Conservation (phyloP, 2,329 filamentous ascomycete genomes). For the Metarhizium humberi region DNA sequence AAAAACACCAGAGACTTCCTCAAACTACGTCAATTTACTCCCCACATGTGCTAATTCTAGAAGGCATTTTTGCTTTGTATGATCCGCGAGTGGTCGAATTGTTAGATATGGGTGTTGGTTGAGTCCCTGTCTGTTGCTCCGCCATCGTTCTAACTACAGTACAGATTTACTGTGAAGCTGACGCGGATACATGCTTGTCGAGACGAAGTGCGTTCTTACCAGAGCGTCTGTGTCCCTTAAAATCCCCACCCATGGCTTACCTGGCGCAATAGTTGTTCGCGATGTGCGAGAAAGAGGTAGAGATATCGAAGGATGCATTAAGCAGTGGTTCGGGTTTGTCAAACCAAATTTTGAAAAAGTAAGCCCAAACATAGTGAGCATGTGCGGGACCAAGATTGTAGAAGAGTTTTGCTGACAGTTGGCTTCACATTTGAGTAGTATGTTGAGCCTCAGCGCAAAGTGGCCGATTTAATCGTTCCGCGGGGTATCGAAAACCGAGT, state of each 20-base stretch:
- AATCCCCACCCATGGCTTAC: conserved; percentile 3
- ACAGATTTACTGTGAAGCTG: conserved; percentile 90
- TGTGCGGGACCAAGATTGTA: not conserved
- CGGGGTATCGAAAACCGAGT: conserved; percentile 91
- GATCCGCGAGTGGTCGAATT: conserved; percentile 78
- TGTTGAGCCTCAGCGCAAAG: conserved; percentile 83
- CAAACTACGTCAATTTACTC: conserved; percentile 88
- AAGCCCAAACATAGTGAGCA: not conserved
- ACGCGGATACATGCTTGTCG: conserved; percentile 87
- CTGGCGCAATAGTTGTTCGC: conserved; percentile 53
- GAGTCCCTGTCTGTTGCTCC: not conserved
- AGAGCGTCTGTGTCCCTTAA: not conserved
- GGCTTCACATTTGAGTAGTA: conserved; percentile 36
- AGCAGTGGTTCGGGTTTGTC: conserved; percentile 94
- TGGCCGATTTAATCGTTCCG: conserved; percentile 92
- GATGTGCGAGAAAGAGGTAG: conserved; percentile 84
- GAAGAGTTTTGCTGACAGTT: not conserved
- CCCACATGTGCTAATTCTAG: conserved; percentile 87
- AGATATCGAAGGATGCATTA: conserved; percentile 91
- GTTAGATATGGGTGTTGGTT: conserved; percentile 73
- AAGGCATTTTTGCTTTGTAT: conserved; percentile 92
- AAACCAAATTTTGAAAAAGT: conserved; percentile 91
- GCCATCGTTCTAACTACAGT: conserved; percentile 1
- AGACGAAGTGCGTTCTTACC: conserved; percentile 57
- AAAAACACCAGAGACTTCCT: conserved; percentile 72